Evolutionary conservation across 345 rosid species (phyloP).

Genomic region (Citrus australasica): DNA sequence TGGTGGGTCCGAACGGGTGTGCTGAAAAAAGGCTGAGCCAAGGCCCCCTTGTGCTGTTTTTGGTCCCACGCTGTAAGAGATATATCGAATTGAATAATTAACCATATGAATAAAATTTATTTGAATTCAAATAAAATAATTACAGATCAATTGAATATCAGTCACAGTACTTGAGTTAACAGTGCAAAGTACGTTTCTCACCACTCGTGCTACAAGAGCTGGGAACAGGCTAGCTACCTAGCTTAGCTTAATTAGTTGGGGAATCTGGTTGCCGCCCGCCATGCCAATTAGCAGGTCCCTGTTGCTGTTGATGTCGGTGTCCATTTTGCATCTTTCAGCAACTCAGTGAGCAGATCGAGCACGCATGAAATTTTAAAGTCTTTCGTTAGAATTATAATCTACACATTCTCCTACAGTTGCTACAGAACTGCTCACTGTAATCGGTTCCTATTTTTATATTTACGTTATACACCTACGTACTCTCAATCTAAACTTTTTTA

Average conservation of each 20-base stretch:
- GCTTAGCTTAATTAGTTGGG: background rate
- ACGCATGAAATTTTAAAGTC: slow-evolving; percentile 4
- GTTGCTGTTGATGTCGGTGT: slow-evolving; percentile 13
- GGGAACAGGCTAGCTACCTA: slow-evolving; percentile 3
- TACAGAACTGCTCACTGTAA: too few species aligned
- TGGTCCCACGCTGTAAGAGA: slow-evolving; percentile 31
- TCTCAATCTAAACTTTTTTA: too few species aligned
- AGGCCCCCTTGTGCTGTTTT: slow-evolving; percentile 8
- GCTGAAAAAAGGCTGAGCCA: slow-evolving; percentile 39
- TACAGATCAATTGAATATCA: background rate
- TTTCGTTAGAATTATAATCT: background rate
- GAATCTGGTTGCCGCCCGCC: slow-evolving; percentile 21
- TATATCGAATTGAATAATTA: background rate
- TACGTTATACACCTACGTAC: too few species aligned
- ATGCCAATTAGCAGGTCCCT: background rate
- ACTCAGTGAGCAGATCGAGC: background rate
- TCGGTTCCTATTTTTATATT: too few species aligned
- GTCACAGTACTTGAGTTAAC: background rate
- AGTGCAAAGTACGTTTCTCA: background rate
- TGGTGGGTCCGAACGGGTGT: slow-evolving; percentile 57
- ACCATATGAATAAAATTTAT: background rate
- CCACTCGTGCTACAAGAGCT: slow-evolving; percentile 2
- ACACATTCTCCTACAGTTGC: background rate
- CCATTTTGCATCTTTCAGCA: slow-evolving; percentile 1
- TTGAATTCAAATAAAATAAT: too few species aligned